Conservation (phyloP, 2,329 filamentous ascomycete species). For the Pyrenophora seminiperda region DNA sequence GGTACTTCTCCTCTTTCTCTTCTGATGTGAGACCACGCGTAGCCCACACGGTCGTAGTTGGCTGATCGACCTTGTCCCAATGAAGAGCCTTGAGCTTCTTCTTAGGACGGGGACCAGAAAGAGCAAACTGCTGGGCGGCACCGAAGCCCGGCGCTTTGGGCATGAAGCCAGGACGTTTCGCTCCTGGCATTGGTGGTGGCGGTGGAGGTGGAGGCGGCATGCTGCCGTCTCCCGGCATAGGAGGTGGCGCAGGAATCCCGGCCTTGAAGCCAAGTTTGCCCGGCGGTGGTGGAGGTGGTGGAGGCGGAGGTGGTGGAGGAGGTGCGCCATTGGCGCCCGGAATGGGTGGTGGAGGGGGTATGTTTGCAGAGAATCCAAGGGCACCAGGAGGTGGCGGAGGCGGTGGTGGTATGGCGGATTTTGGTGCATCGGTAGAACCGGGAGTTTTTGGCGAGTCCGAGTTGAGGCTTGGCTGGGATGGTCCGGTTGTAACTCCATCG, state of each 20-base stretch:
- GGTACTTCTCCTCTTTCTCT: slow-evolving; percentile 93
- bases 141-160: slow-evolving; percentile 62
- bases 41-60: slow-evolving; percentile 91
- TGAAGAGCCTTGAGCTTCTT: slow-evolving; percentile 99
- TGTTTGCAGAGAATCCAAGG: slow-evolving; percentile 46
- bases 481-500: slow-evolving; percentile 73
- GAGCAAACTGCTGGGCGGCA: slow-evolving; percentile 63
- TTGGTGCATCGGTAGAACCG: slow-evolving; percentile 58
- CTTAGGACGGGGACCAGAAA: slow-evolving; percentile 87
- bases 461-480: slow-evolving; percentile 76
- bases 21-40: slow-evolving; percentile 82
- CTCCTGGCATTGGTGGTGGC: slow-evolving; percentile 65
- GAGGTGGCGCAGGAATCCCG: slow-evolving; percentile 54
- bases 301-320: slow-evolving; percentile 56
- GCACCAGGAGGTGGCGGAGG: slow-evolving; percentile 49
- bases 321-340: slow-evolving; percentile 53
- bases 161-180: slow-evolving; percentile 72
- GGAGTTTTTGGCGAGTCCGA: slow-evolving; percentile 71
- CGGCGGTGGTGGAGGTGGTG: slow-evolving; percentile 55
- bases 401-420: slow-evolving; percentile 52
- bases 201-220: slow-evolving; percentile 59
- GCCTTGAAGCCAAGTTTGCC: slow-evolving; percentile 51
- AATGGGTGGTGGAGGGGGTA: slow-evolving; percentile 54
- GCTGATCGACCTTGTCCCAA: slow-evolving; percentile 97
- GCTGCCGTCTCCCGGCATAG: slow-evolving; percentile 55